Evolutionary conservation across 2,329 filamentous ascomycete genomes (phyloP).

Genomic region (Zymoseptoria tritici): DNA sequence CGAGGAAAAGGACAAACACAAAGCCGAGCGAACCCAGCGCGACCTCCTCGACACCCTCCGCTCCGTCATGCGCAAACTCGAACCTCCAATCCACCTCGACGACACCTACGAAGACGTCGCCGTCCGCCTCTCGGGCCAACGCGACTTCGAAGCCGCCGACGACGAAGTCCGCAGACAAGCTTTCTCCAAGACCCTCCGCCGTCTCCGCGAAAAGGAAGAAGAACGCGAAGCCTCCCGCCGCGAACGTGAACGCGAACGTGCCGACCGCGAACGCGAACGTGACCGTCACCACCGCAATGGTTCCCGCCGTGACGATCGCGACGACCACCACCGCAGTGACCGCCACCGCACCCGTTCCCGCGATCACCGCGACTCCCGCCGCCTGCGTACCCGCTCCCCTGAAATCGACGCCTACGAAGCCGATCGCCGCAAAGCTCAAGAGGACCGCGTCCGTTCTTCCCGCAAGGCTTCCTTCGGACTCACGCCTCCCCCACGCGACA

Average conservation of each 20-base stretch:
- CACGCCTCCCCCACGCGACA: slow-evolving; percentile 28
- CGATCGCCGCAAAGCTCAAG: slow-evolving; percentile 85
- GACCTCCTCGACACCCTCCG: slow-evolving; percentile 77
- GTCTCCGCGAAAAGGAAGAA: slow-evolving; percentile 75
- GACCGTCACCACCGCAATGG: slow-evolving; percentile 50
- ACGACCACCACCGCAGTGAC: slow-evolving; percentile 6
- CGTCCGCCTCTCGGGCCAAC: slow-evolving; percentile 66
- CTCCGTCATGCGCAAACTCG: slow-evolving; percentile 78
- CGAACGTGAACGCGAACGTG: slow-evolving; percentile 29
- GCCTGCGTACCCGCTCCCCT: slow-evolving; percentile 59
- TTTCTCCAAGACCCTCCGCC: slow-evolving; percentile 86
- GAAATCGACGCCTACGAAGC: slow-evolving; percentile 92
- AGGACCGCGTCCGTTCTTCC: slow-evolving; percentile 89
- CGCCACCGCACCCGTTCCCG: slow-evolving; percentile 8
- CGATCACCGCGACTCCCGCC: slow-evolving; percentile 40
- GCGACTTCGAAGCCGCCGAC: slow-evolving; percentile 79
- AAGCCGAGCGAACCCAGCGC: slow-evolving; percentile 77
- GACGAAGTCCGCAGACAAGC: slow-evolving; percentile 76
- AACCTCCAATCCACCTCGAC: slow-evolving; percentile 67
- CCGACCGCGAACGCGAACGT: slow-evolving; percentile 26
- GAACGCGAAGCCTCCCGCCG: slow-evolving; percentile 63
- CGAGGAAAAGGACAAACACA: slow-evolving; percentile 71
- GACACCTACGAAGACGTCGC: slow-evolving; percentile 89
- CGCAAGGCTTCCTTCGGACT: slow-evolving; percentile 54
- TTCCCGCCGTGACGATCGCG: slow-evolving; percentile 37